Evolutionary conservation across 2,329 filamentous ascomycete genomes (phyloP), one percentile per base, ranked within the genome.

Genomic region (Davidsoniella neocaledoniae): DNA sequence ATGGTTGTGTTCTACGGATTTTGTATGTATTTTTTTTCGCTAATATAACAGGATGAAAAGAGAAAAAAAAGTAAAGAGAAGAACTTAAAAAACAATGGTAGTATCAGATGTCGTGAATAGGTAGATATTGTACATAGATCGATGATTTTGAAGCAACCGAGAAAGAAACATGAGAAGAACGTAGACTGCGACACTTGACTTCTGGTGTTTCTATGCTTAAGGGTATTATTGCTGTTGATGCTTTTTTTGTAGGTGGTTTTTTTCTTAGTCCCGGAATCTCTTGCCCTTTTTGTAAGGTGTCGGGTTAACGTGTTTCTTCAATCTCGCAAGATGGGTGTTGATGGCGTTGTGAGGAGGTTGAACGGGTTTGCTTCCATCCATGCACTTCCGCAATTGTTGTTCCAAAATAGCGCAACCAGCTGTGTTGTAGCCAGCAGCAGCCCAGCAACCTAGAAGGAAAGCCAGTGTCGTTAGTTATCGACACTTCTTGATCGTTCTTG

Each of bases 291-390:
- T 61, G 47, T 59, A 66, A n/a, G 50, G 46, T 26, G 50, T 52
- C 2, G 50, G 50, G 42, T 64, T 88, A 76, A 74, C 79, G 69
- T 56, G 79, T 73, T 60, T 81, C 74, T 67, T 81, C 75, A 70
- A 93, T 70, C 91, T 77, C 56, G 76, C 75, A 41, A 96, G 70
- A 63, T 95, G 88, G 71, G 88, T 88, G 68, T 96, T 96, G 76
- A 96, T 87, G 64, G 79, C 90, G 69, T 81, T 86, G 10, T 65
- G 58, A 41, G 66, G 58, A 53, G 63, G 70, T 23, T 37, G 48
- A 5, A 21, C 51, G 5, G 51, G 47, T 71, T 60, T 77, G 55
- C 81, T 79, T 50, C 75, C 75, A 69, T 96, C 90, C 86, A 95
- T 94, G 67, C 79, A 83, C 29, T 66, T 64, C 25, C 79, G 73